Evolutionary conservation across 2,329 filamentous ascomycete species (phyloP), one percentile per base, ranked within the genome.

Genomic region (Penicillium sp.): DNA sequence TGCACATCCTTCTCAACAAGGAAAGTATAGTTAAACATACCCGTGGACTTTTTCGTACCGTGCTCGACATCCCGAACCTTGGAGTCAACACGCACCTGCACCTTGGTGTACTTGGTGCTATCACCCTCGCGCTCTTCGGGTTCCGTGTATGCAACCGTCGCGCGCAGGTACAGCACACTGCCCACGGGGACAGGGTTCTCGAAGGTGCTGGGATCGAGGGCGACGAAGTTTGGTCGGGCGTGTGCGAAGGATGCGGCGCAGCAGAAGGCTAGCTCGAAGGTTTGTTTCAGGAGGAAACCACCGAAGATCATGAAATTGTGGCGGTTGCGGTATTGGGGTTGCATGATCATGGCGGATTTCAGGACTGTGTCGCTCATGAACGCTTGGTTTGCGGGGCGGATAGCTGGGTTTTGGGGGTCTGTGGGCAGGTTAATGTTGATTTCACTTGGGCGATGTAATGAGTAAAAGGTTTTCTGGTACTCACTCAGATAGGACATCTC

Each of bases 231-330:
- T 2, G 88, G 88, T 3, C 88, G 80, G 2, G 84, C 82, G 69
- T 89, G 87, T 0, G 88, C 84, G 69, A 90, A 89, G 9, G 85
- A 85, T 1, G 88, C 87, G 0, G 87, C 88, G 67, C 87, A 89
- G 71, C 87, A 90, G 75, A 91, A 91, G 1, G 89, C 88, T 7
- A 91, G 80, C 73, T 91, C 89, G 66, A 90, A 91, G 0, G 87
- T 89, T 68, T 89, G 86, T 69, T 89, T 89, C 12, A 91, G 79
- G 12, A 91, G 81, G 70, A 88, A 90, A 15, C 89, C 89, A 51
- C 89, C 89, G 67, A 91, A 91, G 54, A 91, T 89, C 88, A 90
- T 90, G 72, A 89, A 89, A 67, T 89, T 86, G 72, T 90, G 87
- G 2, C 86, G 75, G 71, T 88, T 88, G 48, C 86, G 82, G 71